These are phyloP conservation scores for Apiospora pterosperma DNA, from an alignment of 2,329 filamentous ascomycete genomes.

Conservation along the genomic window DNA sequence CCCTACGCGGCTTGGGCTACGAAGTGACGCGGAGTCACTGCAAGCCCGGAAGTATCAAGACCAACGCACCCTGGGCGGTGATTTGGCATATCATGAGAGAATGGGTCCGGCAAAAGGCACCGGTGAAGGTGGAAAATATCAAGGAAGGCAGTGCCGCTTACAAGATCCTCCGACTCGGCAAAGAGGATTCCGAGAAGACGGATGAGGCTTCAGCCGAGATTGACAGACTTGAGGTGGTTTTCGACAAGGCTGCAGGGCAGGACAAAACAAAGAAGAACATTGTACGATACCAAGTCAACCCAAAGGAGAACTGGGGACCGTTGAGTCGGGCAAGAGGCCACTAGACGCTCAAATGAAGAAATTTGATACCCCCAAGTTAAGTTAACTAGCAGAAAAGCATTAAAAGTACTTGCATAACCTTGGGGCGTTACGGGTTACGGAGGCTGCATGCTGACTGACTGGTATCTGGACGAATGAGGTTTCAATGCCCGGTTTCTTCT, in stretches of 20 bases:
- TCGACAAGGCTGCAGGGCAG: conserved; percentile 76
- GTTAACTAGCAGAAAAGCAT: too few species aligned
- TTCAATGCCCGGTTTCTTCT: neutral
- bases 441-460: neutral
- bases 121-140: conserved; percentile 70
- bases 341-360: conserved; percentile 53
- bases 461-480: neutral
- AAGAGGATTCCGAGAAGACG: conserved; percentile 27
- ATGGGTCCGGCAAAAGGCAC: conserved; percentile 79
- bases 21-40: conserved; percentile 78
- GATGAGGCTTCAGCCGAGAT: conserved; percentile 20
- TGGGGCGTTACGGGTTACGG: neutral
- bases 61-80: conserved; percentile 83
- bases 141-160: conserved; percentile 69
- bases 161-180: conserved; percentile 56
- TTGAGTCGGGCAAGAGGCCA: conserved; percentile 57
- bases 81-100: conserved; percentile 94
- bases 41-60: conserved; percentile 86
- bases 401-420: too few species aligned
- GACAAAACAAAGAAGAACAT: conserved; percentile 66
- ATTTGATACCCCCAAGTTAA: neutral
- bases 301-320: conserved; percentile 90
- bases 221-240: conserved; percentile 47
- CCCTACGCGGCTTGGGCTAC: conserved; percentile 78
- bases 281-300: conserved; percentile 86